Base-by-base conservation (phyloP, 768 basidiomycete species). In the Suillus subluteus region DNA sequence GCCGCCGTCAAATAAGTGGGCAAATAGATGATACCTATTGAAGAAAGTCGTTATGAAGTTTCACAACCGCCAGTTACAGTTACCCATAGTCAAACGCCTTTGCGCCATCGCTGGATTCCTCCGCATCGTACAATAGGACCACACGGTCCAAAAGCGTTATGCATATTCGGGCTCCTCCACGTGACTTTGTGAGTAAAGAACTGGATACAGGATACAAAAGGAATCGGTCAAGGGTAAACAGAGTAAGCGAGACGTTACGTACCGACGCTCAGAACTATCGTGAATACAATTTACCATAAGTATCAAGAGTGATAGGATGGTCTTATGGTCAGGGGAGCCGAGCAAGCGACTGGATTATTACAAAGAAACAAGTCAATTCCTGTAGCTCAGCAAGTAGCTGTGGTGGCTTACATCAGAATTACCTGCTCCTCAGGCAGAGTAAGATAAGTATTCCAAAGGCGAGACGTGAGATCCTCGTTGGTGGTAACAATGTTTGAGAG, bases 401-500 rank as follows among this genome's bases (percentile, higher is more conserved):
- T 43, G 18, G 73, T 82, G 26, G 55, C 86, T 73, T 74, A 96
- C 95, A 91, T 84, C 65, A 97, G 78, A 12, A 97, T 82, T 58
- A 87, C 85, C 73, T 90, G 83, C 68, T 92, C 88, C 71, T 94
- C 92, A 1, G 90, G 85, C 5, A 91, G 81, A 63, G 82, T 83
- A 74, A 94, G 79, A 70, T 90, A 90, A 2, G 79, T 82, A 43
- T 82, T 82, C 92, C 91, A 94, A 40, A 91, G 77, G 26, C 74
- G 81, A n/a, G 81, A 74, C 67, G 85, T 81, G 55, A 90, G 82
- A 9, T 67, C 70, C 50, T 89, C 85, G 67, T 95, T 92, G 9
- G 84, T 83, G 2, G 96, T 94, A 40, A 96, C 84, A 30, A 95
- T 81, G 75, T 98, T 98, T 23, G 94, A 92, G 37, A 97, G 82